phyloP scores from a whole-genome alignment of 2,329 filamentous ascomycete genomes.

The Aspergillus tubingensis region DNA sequence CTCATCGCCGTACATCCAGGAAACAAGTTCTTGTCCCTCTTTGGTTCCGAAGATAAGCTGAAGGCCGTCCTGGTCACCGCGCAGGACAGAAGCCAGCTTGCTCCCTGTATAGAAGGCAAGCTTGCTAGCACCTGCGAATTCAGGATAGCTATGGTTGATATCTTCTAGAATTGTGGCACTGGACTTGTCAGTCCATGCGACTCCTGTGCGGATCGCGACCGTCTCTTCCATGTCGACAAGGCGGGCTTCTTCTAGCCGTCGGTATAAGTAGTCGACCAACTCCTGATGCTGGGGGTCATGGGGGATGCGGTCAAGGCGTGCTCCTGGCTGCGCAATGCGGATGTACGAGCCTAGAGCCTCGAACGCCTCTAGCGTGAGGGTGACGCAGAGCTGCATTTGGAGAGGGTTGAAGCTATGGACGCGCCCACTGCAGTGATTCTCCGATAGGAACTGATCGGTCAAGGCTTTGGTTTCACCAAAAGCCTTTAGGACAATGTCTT shows the following conservation, averaged over 20 bases:
- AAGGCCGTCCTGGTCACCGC: constrained; percentile 41
- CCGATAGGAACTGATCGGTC: constrained; percentile 33
- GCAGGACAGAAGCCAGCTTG: constrained; percentile 22
- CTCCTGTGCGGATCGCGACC: constrained; percentile 31
- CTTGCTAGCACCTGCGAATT: constrained; percentile 28
- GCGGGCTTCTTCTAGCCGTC: constrained; percentile 34
- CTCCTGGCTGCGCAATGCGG: constrained; percentile 23
- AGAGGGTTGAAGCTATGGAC: constrained; percentile 28
- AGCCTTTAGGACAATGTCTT: constrained; percentile 23
- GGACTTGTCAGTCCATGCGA: constrained; percentile 22
- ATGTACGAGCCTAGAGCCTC: constrained; percentile 34
- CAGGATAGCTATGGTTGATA: constrained; percentile 29
- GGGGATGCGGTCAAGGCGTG: constrained; percentile 22
- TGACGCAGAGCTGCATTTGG: constrained; percentile 26
- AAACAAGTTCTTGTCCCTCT: constrained; percentile 39
- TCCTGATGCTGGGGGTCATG: constrained; percentile 30
- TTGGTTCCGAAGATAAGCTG: constrained; percentile 43
- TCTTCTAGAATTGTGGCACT: constrained; percentile 30
- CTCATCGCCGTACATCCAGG: constrained; percentile 39
- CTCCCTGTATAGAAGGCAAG: constrained; percentile 25
- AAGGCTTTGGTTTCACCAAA: constrained; percentile 26
- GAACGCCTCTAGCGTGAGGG: constrained; percentile 37
- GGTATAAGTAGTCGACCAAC: constrained; percentile 37
- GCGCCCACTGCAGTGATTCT: constrained; percentile 28
- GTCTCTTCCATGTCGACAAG: constrained; percentile 32